Evolutionary conservation across 495 filamentous ascomycete genomes (phyloP).

Genomic region (Cercophora newfieldiana): DNA sequence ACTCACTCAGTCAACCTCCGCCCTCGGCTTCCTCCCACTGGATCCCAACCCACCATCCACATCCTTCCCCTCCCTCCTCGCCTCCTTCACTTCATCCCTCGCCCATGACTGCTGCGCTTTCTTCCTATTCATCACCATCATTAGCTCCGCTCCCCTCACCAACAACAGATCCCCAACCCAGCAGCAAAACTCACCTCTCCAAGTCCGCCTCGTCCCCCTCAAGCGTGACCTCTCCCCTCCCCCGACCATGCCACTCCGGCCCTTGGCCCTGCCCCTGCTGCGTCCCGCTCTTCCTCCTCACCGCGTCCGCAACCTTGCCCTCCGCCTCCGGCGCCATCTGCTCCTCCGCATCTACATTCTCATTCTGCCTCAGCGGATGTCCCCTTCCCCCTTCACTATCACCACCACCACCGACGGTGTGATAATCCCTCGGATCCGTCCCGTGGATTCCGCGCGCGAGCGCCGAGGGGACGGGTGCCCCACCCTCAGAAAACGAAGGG

Average conservation of each 20-base stretch:
- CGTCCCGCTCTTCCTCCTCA: slow-evolving; percentile 36
- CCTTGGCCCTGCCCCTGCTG: slow-evolving; percentile 3
- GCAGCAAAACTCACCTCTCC: slow-evolving; percentile 36
- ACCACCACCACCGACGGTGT: neutral
- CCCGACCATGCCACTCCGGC: slow-evolving; percentile 22
- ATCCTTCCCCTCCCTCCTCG: slow-evolving; percentile 29
- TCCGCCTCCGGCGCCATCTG: slow-evolving; percentile 57
- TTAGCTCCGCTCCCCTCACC: neutral
- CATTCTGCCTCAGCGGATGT: slow-evolving; percentile 12
- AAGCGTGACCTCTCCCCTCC: slow-evolving; percentile 28
- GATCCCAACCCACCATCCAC: slow-evolving; percentile 23
- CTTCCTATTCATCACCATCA: slow-evolving; percentile 24
- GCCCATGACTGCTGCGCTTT: slow-evolving; percentile 35
- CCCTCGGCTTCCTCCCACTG: neutral
- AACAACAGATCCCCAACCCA: neutral
- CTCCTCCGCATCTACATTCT: slow-evolving; percentile 53
- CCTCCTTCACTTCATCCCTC: slow-evolving; percentile 35
- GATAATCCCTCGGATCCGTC: slow-evolving; percentile 19
- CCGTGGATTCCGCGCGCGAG: slow-evolving; percentile 40
- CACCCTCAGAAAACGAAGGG: slow-evolving; percentile 1
- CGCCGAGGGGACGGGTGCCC: slow-evolving; percentile 37
- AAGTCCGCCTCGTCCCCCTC: slow-evolving; percentile 40
- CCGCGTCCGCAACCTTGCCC: slow-evolving; percentile 54
- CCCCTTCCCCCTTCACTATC: slow-evolving; percentile 1
- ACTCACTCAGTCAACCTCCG: neutral